Conservation (phyloP, 139 green algal species). For the Mychonastes homosphaera region DNA sequence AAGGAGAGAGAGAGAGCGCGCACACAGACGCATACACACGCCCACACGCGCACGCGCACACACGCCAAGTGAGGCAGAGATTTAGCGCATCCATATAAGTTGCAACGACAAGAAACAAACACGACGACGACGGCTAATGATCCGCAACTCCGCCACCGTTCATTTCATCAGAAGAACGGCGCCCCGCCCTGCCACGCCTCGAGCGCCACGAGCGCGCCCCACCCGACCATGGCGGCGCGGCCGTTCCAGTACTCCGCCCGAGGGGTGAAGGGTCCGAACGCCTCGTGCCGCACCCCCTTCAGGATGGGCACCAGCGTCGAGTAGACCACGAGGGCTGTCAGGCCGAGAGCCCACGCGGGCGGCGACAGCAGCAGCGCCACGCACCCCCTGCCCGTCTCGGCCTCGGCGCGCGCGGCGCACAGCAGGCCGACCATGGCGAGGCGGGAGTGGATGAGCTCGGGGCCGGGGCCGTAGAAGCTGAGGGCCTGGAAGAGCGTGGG, state of each 20-base stretch:
- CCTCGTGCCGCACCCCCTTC: conserved; percentile 56
- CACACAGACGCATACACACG: no score
- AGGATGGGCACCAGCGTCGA: conserved; percentile 58
- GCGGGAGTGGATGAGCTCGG: conserved; percentile 68
- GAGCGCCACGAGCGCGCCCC: conserved; percentile 36
- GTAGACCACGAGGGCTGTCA: conserved; percentile 27
- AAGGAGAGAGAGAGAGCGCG: no score
- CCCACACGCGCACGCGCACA: no score
- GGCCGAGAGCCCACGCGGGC: conserved; percentile 4
- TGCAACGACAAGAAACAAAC: no score
- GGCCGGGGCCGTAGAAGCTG: conserved; percentile 54
- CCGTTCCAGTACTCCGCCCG: conserved; percentile 64
- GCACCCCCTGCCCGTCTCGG: conserved; percentile 34
- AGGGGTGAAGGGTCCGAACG: conserved; percentile 58
- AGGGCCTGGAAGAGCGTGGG: no score
- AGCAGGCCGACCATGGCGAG: conserved; percentile 72
- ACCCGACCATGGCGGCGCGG: conserved; percentile 61
- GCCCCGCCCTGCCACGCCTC: conserved; percentile 42
- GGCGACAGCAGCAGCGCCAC: conserved; percentile 35
- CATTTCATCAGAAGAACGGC: conserved; percentile 42
- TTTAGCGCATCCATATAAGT: no score
- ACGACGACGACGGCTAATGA: no score
- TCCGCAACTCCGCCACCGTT: no score
- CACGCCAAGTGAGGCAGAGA: no score
- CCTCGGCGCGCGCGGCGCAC: conserved; percentile 33